Conservation (phyloP, 768 basidiomycete species). For the Suillus subluteus region DNA sequence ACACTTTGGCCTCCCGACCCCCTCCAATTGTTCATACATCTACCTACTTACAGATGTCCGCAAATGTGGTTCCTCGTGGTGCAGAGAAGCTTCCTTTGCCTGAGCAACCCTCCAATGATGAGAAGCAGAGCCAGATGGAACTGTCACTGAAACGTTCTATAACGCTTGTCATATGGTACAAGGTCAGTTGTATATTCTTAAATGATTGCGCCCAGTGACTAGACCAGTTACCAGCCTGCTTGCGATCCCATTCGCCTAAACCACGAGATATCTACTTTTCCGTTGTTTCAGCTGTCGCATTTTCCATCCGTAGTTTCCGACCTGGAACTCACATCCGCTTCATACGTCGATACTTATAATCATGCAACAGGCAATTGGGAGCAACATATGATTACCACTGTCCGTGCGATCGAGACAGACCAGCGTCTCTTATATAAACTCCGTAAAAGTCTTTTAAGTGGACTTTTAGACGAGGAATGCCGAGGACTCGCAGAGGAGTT, state of each 20-base stretch:
- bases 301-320: slow-evolving; percentile 56
- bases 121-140: slow-evolving; percentile 36
- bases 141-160: slow-evolving; percentile 54
- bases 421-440: slow-evolving; percentile 66
- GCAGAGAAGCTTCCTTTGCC: slow-evolving; percentile 19
- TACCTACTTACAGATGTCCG: slow-evolving; percentile 18
- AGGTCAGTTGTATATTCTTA: slow-evolving; percentile 40
- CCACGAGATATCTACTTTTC: slow-evolving; percentile 63
- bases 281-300: slow-evolving; percentile 61
- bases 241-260: slow-evolving; percentile 60
- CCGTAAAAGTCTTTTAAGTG: slow-evolving; percentile 60
- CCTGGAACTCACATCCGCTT: slow-evolving; percentile 51
- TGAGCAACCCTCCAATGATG: slow-evolving; percentile 17
- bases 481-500: slow-evolving; percentile 59
- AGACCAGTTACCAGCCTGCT: slow-evolving; percentile 43
- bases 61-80: slow-evolving; percentile 7
- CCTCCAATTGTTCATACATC: slow-evolving; percentile 14
- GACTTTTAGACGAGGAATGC: slow-evolving; percentile 61
- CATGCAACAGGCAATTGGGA: slow-evolving; percentile 63
- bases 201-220: slow-evolving; percentile 13
- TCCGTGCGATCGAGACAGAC: slow-evolving; percentile 59
- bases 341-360: slow-evolving; percentile 67
- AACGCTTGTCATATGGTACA: slow-evolving; percentile 73
- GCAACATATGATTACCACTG: slow-evolving; percentile 62
- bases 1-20: slow-evolving; percentile 20